A percentile compares a stretch with the other conserved stretches of the same genome.
phyloP scores from a whole-genome alignment of 352 stramenopile genomes.

The Phytophthora podocarpi region DNA sequence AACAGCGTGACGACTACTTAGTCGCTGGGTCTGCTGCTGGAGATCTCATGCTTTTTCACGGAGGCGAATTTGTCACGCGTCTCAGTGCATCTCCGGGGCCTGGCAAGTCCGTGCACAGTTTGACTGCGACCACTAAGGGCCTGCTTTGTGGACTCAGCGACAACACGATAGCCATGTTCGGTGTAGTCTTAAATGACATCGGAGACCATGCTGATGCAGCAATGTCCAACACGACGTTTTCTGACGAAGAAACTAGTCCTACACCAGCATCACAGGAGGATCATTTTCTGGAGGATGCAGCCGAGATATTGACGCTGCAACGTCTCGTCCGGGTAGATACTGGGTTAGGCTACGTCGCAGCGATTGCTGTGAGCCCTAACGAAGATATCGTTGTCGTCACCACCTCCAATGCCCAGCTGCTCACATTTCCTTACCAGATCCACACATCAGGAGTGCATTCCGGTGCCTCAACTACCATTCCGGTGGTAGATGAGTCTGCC shows the following conservation, averaged over 20 bases:
- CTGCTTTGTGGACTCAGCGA: conserved; percentile 81
- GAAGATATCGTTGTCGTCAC: conserved; percentile 76
- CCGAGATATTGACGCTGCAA: conserved; percentile 58
- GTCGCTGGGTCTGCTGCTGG: conserved; percentile 83
- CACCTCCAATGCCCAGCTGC: conserved; percentile 64
- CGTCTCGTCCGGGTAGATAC: conserved; percentile 67
- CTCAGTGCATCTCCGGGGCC: conserved; percentile 60
- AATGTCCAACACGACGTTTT: conserved; percentile 32
- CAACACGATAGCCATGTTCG: conserved; percentile 72
- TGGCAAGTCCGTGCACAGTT: conserved; percentile 50
- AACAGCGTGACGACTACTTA: conserved; percentile 89
- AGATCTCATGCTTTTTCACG: conserved; percentile 89
- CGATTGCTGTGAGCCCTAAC: conserved; percentile 75
- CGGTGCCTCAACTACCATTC: conserved; percentile 3
- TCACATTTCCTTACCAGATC: conserved; percentile 78
- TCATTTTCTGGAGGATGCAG: conserved; percentile 25
- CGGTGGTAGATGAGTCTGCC: conserved; percentile 27
- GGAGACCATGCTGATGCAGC: conserved; percentile 36
- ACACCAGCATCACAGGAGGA: conserved; percentile 18
- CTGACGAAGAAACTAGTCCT: conserved; percentile 10
- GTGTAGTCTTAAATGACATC: conserved; percentile 31
- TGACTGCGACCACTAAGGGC: conserved; percentile 76
- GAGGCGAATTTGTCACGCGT: conserved; percentile 68
- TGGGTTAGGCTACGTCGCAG: conserved; percentile 42
- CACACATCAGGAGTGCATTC: conserved; percentile 33